Percentiles rank a stretch among this genome's conserved stretches.
These are phyloP conservation scores for Rhazya stricta DNA, from an alignment of 257 asterid species.

Conservation along the genomic window DNA sequence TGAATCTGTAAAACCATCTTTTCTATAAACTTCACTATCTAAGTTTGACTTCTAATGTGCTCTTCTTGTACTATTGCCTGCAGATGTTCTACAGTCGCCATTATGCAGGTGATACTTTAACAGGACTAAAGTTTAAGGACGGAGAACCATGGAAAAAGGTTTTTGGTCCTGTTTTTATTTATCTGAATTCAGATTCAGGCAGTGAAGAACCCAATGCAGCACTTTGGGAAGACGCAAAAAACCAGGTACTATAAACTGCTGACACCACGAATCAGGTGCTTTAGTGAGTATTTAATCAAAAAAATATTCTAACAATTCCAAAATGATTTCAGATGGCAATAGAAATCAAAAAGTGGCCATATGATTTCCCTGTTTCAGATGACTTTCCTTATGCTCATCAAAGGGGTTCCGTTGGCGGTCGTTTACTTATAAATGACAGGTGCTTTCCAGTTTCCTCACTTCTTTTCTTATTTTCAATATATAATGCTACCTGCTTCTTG, in stretches of 20 bases:
- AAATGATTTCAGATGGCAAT: conserved; percentile 18
- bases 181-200: conserved; percentile 48
- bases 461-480: not conserved
- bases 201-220: conserved; percentile 31
- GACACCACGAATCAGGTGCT: no score
- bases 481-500: not conserved
- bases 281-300: not conserved
- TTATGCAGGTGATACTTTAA: conserved; percentile 55
- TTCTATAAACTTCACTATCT: no score
- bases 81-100: conserved; percentile 63
- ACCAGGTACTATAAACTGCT: conserved; percentile 52
- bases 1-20: not conserved
- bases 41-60: not conserved
- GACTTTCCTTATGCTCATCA: conserved; percentile 43
- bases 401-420: conserved; percentile 60
- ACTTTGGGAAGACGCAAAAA: conserved; percentile 72
- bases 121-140: conserved; percentile 38
- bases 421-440: conserved; percentile 49
- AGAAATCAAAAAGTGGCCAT: conserved; percentile 77
- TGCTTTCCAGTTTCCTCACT: conserved; percentile 6
- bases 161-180: conserved; percentile 72
- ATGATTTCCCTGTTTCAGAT: conserved; percentile 55
- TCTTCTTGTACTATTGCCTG: not conserved
- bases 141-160: conserved; percentile 86
- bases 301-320: not conserved